These are phyloP conservation scores for Blastobotrys buckinghamii DNA, from an alignment of 1,139 yeast species.

Conservation along the genomic window DNA sequence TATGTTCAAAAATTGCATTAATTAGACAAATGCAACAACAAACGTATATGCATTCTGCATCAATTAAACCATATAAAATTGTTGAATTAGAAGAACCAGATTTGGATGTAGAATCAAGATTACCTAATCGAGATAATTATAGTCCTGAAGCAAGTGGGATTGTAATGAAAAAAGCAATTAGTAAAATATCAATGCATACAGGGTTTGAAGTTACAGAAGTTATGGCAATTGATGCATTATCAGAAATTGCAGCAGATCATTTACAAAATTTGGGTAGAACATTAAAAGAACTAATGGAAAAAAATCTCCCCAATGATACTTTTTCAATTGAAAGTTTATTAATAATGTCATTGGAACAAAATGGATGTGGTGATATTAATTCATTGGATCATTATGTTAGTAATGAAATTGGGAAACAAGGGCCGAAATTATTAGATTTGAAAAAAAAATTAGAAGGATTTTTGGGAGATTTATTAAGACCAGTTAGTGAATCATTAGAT, in stretches of 20 bases:
- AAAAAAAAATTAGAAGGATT: constrained; percentile 63
- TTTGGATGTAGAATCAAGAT: constrained; percentile 69
- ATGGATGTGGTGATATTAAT: constrained; percentile 80
- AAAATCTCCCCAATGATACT: constrained; percentile 32
- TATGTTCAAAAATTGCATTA: constrained; percentile 82
- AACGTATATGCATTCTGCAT: constrained; percentile 67
- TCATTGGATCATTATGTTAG: constrained; percentile 67
- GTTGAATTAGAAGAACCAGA: constrained; percentile 60
- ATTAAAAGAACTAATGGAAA: constrained; percentile 41
- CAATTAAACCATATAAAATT: constrained; percentile 63
- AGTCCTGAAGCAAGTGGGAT: constrained; percentile 55
- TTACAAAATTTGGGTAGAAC: constrained; percentile 69
- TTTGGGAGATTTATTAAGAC: constrained; percentile 75
- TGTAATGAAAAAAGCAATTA: constrained; percentile 61
- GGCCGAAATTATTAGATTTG: constrained; percentile 62
- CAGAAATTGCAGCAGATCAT: constrained; percentile 81
- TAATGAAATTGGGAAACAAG: constrained; percentile 67
- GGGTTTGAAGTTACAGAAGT: constrained; percentile 88
- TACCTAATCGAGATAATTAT: constrained; percentile 59
- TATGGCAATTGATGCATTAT: constrained; percentile 68
- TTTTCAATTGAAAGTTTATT: constrained; percentile 46
- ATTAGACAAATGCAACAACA: constrained; percentile 90
- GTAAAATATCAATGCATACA: constrained; percentile 82
- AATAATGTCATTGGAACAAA: constrained; percentile 63
- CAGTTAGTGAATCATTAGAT: constrained; percentile 59